These are phyloP conservation scores for Lithocarpus polystachyus DNA, from an alignment of 306 rosid genomes.

Conservation along the genomic window DNA sequence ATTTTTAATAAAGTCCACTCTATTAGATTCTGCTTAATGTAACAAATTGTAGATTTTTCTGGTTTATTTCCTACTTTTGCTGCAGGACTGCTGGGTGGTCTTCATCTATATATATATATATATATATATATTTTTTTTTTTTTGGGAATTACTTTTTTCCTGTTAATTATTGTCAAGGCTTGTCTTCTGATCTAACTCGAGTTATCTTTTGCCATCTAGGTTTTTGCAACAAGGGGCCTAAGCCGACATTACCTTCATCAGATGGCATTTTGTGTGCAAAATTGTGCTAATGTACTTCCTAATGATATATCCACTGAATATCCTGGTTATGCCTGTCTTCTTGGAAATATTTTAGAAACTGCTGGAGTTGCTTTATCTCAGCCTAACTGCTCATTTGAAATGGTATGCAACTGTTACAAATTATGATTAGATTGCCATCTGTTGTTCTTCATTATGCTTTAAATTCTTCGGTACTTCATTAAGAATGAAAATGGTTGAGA, in stretches of 20 bases:
- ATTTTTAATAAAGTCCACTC: neutral
- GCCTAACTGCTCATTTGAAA: conserved; percentile 74
- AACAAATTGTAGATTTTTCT: neutral
- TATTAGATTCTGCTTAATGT: neutral
- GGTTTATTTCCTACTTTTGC: neutral
- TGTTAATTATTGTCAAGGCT: conserved; percentile 4
- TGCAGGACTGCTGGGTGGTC: neutral
- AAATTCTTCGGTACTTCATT: conserved; percentile 8
- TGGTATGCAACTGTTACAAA: conserved; percentile 52
- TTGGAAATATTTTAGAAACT: conserved; percentile 87
- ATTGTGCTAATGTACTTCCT: conserved; percentile 63
- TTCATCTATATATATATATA: conserved; percentile 1
- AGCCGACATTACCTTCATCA: conserved; percentile 74
- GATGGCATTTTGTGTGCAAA: conserved; percentile 68
- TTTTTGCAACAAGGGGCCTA: conserved; percentile 51
- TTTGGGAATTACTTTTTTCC: neutral
- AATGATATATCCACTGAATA: conserved; percentile 63
- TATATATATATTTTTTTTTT: neutral
- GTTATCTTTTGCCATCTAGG: conserved; percentile 41
- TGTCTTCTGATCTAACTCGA: conserved; percentile 4
- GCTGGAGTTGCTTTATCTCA: conserved; percentile 71
- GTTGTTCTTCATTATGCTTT: conserved; percentile 8
- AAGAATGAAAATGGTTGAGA: neutral
- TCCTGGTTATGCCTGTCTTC: conserved; percentile 93
- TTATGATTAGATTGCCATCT: conserved; percentile 9